A percentile compares a stretch with the other conserved stretches of the same genome.
Evolutionary conservation across 352 stramenopile species (phyloP).

Genomic region (Phytophthora ramorum): DNA sequence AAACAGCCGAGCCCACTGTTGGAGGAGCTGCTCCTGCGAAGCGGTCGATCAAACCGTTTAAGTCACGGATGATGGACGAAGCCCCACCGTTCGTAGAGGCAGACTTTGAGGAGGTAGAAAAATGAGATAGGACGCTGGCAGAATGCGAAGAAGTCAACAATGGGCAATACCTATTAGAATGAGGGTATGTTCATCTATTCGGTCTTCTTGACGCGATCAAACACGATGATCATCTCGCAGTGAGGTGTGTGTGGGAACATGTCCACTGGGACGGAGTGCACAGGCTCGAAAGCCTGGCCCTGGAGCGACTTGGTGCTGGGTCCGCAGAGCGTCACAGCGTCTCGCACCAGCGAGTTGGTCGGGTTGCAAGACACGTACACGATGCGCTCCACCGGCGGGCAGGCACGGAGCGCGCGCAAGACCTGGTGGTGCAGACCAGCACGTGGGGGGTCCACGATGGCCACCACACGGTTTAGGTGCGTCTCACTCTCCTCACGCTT

Average conservation of each 20-base stretch:
- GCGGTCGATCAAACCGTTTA: constrained; percentile 75
- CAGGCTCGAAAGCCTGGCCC: constrained; percentile 92
- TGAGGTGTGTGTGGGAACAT: constrained; percentile 99
- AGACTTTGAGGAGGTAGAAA: constrained; percentile 76
- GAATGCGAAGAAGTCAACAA: constrained; percentile 9
- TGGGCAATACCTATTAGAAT: constrained; percentile 17
- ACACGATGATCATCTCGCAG: constrained; percentile 99
- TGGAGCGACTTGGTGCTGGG: constrained; percentile 94
- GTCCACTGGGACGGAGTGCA: constrained; percentile 95
- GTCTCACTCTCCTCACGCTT: constrained; percentile 64
- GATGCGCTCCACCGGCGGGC: constrained; percentile 85
- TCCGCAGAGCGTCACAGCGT: constrained; percentile 91
- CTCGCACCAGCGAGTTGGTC: constrained; percentile 93
- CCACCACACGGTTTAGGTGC: constrained; percentile 87
- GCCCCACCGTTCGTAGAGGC: constrained; percentile 55
- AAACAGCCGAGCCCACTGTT: constrained; percentile 27
- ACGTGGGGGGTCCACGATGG: constrained; percentile 97
- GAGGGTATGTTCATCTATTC: constrained; percentile 19
- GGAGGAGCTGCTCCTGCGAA: constrained; percentile 39
- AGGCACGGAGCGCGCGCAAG: constrained; percentile 86
- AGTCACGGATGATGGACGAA: constrained; percentile 83
- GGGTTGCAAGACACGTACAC: constrained; percentile 99
- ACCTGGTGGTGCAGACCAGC: constrained; percentile 95
- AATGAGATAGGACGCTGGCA: constrained; percentile 27
- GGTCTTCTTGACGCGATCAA: constrained; percentile 87